Conservation (phyloP, 2,329 filamentous ascomycete genomes). For the Trichophyton equinum region DNA sequence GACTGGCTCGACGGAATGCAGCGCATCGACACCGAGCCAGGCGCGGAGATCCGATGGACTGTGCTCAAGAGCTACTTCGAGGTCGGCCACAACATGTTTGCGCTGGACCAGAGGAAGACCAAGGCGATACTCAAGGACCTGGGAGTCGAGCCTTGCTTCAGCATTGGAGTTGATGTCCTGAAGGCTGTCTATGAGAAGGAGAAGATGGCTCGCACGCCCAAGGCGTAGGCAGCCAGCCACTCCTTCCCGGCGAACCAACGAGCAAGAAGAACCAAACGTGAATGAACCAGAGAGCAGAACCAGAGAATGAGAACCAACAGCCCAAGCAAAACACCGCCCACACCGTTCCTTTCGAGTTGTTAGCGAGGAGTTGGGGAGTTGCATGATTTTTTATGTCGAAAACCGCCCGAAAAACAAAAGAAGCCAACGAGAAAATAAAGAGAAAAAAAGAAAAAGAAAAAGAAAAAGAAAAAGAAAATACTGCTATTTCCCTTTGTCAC, state of each 20-base stretch:
- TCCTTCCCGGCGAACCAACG: too few relatives aligned
- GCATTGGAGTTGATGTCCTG: constrained; percentile 6
- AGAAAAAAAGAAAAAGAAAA: neutral
- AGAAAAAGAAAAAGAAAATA: neutral
- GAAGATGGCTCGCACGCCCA: neutral
- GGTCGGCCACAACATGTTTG: constrained; percentile 9
- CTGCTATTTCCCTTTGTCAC: neutral
- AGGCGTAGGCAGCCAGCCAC: neutral
- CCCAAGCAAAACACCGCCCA: neutral
- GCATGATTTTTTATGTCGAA: neutral
- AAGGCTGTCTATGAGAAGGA: constrained; percentile 8
- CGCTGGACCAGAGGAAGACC: constrained; percentile 9
- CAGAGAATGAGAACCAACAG: constrained; percentile 1
- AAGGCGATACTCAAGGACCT: constrained; percentile 6
- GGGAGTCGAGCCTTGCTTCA: constrained; percentile 8
- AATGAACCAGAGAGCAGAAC: neutral
- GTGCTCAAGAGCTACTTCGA: constrained; percentile 8
- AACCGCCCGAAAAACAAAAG: neutral
- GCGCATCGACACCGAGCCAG: constrained; percentile 2
- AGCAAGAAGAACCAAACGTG: too few relatives aligned
- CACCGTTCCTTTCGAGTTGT: neutral
- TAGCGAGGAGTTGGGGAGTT: constrained; percentile 4
- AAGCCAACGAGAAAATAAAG: neutral
- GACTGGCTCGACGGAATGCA: constrained; percentile 3
- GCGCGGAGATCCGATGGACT: constrained; percentile 6